A percentile compares a stretch with the other conserved stretches of the same genome.
These are phyloP conservation scores for Myriangium duriaei DNA, from an alignment of 2,329 filamentous ascomycete species.

Conservation along the genomic window DNA sequence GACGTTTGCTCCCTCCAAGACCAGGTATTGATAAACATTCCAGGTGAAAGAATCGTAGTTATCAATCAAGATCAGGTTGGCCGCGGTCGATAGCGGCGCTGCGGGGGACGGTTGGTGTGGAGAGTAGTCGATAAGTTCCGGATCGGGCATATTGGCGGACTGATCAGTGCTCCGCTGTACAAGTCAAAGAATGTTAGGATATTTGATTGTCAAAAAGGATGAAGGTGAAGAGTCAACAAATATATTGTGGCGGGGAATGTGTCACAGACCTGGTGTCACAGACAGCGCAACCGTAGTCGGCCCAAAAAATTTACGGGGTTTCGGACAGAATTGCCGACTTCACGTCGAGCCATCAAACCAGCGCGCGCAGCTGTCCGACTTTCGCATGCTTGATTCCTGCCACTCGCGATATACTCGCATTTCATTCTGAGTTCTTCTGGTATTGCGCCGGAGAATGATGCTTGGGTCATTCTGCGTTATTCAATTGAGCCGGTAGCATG, in stretches of 20 bases:
- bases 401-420: too few species aligned
- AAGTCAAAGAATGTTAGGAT: too few species aligned
- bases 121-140: slow-evolving; percentile 62
- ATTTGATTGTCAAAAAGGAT: too few species aligned
- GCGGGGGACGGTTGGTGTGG: slow-evolving; percentile 70
- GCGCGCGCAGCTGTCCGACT: too few species aligned
- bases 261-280: too few species aligned
- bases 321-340: background rate
- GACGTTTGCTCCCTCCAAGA: slow-evolving; percentile 86
- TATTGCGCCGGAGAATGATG: background rate
- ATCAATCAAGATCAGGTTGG: slow-evolving; percentile 89
- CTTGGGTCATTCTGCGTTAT: background rate
- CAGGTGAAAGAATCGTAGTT: slow-evolving; percentile 99
- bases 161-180: too few species aligned
- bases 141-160: slow-evolving; percentile 22
- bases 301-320: background rate
- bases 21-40: slow-evolving; percentile 98
- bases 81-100: slow-evolving; percentile 61
- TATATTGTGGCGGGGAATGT: background rate
- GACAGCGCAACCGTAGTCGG: too few species aligned
- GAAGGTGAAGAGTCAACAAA: too few species aligned
- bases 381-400: too few species aligned
- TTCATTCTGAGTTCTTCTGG: too few species aligned
- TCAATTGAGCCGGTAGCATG: slow-evolving; percentile 8
- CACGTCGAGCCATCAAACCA: background rate